phyloP scores from a whole-genome alignment of 495 filamentous ascomycete genomes.

The Thozetella sp. region DNA sequence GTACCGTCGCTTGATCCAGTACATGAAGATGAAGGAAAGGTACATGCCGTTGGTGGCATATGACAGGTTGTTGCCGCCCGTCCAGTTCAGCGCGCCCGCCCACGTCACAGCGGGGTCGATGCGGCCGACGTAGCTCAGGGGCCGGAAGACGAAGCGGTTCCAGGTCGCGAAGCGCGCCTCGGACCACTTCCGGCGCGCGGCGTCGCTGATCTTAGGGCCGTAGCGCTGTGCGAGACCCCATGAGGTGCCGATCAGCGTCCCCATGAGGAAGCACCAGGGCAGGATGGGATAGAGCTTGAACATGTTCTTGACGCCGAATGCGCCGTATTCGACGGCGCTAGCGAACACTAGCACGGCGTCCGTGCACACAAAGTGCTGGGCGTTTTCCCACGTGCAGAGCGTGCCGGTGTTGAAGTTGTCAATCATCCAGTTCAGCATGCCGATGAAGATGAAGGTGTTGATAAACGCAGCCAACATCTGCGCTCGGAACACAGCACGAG shows the following conservation, averaged over 20 bases:
- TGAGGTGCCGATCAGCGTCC: conserved; percentile 7
- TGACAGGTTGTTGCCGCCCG: conserved; percentile 11
- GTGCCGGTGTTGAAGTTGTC: conserved; percentile 5
- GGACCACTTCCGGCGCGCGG: conserved; percentile 3
- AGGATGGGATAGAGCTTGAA: conserved; percentile 15
- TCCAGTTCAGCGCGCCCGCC: conserved; percentile 10
- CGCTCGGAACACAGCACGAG: conserved; percentile 7
- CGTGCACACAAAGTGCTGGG: conserved; percentile 1
- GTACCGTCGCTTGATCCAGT: conserved; percentile 7
- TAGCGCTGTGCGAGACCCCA: conserved; percentile 5
- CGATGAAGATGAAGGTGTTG: conserved; percentile 6
- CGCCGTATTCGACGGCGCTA: background rate
- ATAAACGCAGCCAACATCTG: conserved; percentile 6
- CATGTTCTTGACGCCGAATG: conserved; percentile 19
- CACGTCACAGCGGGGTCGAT: conserved; percentile 7
- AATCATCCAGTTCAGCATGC: background rate
- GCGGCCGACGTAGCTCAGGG: conserved; percentile 4
- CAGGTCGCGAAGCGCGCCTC: conserved; percentile 2
- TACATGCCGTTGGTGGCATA: conserved; percentile 8
- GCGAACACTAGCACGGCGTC: background rate
- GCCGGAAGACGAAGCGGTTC: background rate
- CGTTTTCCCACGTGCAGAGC: conserved; percentile 3
- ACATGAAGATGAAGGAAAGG: conserved; percentile 13
- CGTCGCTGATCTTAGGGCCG: conserved; percentile 9
- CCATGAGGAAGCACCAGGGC: conserved; percentile 21